Conservation (phyloP, 2,329 filamentous ascomycete species). For the Alternaria atra region DNA sequence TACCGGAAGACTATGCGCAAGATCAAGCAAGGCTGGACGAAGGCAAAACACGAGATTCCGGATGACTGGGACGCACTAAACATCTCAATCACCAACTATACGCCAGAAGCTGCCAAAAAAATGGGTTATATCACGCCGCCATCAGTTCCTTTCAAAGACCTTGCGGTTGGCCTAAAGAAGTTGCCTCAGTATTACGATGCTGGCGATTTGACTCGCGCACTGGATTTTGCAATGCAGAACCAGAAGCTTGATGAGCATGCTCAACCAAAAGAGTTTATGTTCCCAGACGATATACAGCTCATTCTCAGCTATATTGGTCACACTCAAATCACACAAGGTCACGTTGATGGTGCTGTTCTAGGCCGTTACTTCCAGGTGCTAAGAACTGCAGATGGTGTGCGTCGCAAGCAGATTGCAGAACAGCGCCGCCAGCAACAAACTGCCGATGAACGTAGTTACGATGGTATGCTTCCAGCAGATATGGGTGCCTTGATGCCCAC, state of each 20-base stretch:
- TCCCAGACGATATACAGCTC: constrained; percentile 30
- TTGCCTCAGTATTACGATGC: constrained; percentile 30
- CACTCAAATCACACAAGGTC: background rate
- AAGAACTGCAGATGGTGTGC: background rate
- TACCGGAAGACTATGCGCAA: constrained; percentile 32
- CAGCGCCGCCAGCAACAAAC: background rate
- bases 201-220: constrained; percentile 37
- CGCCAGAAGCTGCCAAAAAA: constrained; percentile 10
- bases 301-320: constrained; percentile 23
- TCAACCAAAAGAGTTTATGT: constrained; percentile 16
- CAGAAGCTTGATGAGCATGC: constrained; percentile 6
- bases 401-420: background rate
- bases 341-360: constrained; percentile 10
- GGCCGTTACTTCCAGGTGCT: background rate
- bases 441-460: background rate
- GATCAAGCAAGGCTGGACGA: constrained; percentile 14
- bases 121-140: background rate
- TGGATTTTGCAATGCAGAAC: constrained; percentile 26
- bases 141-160: constrained; percentile 27
- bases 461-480: background rate
- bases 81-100: constrained; percentile 14
- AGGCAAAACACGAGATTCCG: constrained; percentile 12
- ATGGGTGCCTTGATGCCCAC: background rate
- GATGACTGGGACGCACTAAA: constrained; percentile 12
- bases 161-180: constrained; percentile 30